These are phyloP conservation scores for Sordaria brevicollis DNA, from an alignment of 495 filamentous ascomycete species.

Conservation along the genomic window DNA sequence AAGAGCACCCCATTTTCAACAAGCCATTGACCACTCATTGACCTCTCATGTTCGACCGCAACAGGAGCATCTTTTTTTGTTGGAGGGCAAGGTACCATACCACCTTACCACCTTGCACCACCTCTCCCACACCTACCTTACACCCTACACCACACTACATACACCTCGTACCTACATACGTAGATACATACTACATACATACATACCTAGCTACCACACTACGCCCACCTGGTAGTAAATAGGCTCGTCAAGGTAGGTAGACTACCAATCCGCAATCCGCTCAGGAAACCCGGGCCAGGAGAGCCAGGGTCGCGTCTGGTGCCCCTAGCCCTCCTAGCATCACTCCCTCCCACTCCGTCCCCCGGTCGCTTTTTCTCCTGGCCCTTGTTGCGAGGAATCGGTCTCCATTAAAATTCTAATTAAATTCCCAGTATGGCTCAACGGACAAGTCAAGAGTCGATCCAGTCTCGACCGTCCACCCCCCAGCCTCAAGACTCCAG, in stretches of 20 bases:
- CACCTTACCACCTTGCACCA: not conserved
- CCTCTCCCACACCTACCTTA: not conserved
- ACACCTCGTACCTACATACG: not conserved
- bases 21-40: not conserved
- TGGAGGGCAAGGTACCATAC: not conserved
- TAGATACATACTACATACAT: not conserved
- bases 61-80: not conserved
- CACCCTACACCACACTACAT: not conserved
- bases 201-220: not conserved
- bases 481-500: slow-evolving; percentile 18
- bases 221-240: not conserved
- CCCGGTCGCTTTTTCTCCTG: slow-evolving; percentile 23
- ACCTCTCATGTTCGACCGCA: not conserved
- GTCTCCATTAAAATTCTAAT: slow-evolving; percentile 34
- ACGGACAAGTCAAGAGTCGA: slow-evolving; percentile 18
- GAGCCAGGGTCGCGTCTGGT: slow-evolving; percentile 30
- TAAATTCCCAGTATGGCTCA: slow-evolving; percentile 35
- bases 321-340: slow-evolving; percentile 1
- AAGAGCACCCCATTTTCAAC: not conserved
- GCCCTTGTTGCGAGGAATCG: slow-evolving; percentile 23
- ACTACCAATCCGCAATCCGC: slow-evolving; percentile 11
- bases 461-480: slow-evolving; percentile 17
- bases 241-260: slow-evolving; percentile 12
- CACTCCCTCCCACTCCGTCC: slow-evolving; percentile 4
- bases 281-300: slow-evolving; percentile 29